A percentile compares a stretch with the other conserved stretches of the same genome.
Conservation (phyloP, 495 filamentous ascomycete species). For the Podospora comata region DNA sequence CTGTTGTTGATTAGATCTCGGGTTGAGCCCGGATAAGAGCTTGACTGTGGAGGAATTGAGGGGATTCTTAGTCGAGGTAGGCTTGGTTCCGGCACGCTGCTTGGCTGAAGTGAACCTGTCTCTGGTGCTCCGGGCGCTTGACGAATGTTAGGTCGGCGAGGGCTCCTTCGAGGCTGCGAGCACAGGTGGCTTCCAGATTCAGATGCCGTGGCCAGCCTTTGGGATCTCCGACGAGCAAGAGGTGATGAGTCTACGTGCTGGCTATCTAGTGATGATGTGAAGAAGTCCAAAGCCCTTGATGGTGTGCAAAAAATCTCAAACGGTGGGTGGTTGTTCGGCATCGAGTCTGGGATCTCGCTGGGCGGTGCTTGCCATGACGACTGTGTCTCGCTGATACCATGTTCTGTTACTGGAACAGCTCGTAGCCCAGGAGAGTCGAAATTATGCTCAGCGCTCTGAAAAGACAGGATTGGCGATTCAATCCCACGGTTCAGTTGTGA, state of each 20-base stretch:
- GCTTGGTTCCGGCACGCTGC: neutral
- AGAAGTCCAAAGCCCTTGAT: conserved; percentile 43
- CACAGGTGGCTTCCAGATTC: neutral
- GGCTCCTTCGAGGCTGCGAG: neutral
- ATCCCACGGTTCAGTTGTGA: conserved; percentile 12
- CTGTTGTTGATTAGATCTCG: neutral
- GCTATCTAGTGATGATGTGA: conserved; percentile 32
- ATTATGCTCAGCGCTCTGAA: conserved; percentile 46
- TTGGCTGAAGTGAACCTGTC: neutral
- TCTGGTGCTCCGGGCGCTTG: neutral
- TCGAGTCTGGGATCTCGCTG: conserved; percentile 43
- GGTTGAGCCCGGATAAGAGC: neutral
- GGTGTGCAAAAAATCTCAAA: conserved; percentile 37
- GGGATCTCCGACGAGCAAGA: neutral
- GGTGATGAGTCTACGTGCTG: conserved; percentile 24
- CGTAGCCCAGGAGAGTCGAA: conserved; percentile 37
- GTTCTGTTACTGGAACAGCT: conserved; percentile 8
- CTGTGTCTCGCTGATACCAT: conserved; percentile 10
- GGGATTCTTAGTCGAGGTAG: neutral
- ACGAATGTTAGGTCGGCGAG: neutral
- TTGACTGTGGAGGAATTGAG: neutral
- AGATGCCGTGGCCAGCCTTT: neutral
- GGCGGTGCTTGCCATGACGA: conserved; percentile 39
- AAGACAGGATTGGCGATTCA: conserved; percentile 41
- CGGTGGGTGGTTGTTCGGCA: conserved; percentile 30